phyloP scores from a whole-genome alignment of 129 eudicot genomes.

The Logfia minima region DNA sequence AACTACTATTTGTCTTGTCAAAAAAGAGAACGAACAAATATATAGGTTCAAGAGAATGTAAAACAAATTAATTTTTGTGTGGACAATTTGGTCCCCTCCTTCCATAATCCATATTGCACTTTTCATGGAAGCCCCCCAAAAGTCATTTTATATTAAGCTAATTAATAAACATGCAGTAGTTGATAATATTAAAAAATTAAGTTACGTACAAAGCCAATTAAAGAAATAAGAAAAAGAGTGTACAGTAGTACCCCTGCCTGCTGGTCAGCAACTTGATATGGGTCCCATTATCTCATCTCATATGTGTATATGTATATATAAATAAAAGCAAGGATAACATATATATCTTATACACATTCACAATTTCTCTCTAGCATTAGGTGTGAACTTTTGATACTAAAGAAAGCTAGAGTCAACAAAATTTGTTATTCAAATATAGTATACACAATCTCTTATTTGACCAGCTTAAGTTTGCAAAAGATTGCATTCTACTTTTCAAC shows the following conservation, averaged over 20 bases:
- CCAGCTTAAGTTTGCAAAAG: not conserved
- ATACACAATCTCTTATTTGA: not conserved
- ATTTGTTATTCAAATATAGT: not conserved
- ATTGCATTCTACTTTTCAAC: not conserved
- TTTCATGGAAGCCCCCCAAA: constrained; percentile 8
- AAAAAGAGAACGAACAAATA: constrained; percentile 5
- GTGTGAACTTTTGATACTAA: constrained; percentile 1
- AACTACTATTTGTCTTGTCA: constrained; percentile 26
- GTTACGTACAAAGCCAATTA: not conserved
- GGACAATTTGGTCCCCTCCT: constrained; percentile 36
- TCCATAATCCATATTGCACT: constrained; percentile 15
- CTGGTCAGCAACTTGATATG: constrained; percentile 10
- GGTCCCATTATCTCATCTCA: constrained; percentile 18
- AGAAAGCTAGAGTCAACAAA: not conserved
- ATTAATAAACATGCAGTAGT: not conserved
- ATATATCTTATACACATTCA: constrained; percentile 10
- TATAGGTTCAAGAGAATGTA: constrained; percentile 41
- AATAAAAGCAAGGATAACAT: not conserved
- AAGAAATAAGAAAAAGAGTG: not conserved
- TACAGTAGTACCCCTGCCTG: not conserved
- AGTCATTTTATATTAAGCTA: constrained; percentile 13
- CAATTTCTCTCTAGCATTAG: constrained; percentile 5
- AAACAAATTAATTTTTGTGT: constrained; percentile 25
- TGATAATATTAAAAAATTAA: constrained; percentile 2
- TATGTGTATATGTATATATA: constrained; percentile 2